Base-by-base conservation (phyloP, 2,329 filamentous ascomycete species). In the Pyricularia pennisetigena region DNA sequence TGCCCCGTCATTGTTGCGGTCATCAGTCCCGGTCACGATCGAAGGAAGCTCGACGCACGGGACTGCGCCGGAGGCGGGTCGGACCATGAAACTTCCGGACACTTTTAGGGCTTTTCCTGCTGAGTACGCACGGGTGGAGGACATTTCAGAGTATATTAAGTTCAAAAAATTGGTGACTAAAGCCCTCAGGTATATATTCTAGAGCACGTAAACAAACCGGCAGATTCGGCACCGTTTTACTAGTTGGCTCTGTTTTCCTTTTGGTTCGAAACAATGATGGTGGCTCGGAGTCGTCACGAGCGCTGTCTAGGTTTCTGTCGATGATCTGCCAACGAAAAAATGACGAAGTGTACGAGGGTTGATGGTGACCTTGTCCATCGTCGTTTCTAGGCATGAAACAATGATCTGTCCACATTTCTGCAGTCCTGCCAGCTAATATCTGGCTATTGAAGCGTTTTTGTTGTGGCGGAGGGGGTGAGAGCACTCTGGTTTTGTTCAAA, bases 41-140 rank as follows among this genome's bases (percentile, higher is more conserved):
- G n/a, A n/a, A n/a, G n/a, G n/a, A n/a, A n/a, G n/a, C n/a, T n/a
- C n/a, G n/a, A n/a, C n/a, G n/a, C n/a, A n/a, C n/a, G n/a, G n/a
- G n/a, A n/a, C n/a, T n/a, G n/a, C n/a, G n/a, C n/a, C n/a, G n/a
- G n/a, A n/a, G n/a, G n/a, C n/a, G n/a, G n/a, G n/a, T n/a, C n/a
- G n/a, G n/a, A n/a, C n/a, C n/a, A n/a, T n/a, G n/a, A n/a, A n/a
- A n/a, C n/a, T n/a, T n/a, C n/a, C n/a, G n/a, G n/a, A n/a, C n/a
- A n/a, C n/a, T n/a, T n/a, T n/a, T n/a, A n/a, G n/a, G n/a, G n/a
- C n/a, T n/a, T n/a, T n/a, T n/a, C n/a, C n/a, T n/a, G n/a, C n/a
- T n/a, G 10, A 35, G 10, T 10, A 41, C 35, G 16, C 97, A 32
- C 30, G 30, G 30, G 30, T 32, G 30, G 30, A 32, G 30, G 30